Evolutionary conservation across 345 rosid genomes (phyloP), one percentile per base, ranked within the genome.

Genomic region (Cochlearia excelsa): DNA sequence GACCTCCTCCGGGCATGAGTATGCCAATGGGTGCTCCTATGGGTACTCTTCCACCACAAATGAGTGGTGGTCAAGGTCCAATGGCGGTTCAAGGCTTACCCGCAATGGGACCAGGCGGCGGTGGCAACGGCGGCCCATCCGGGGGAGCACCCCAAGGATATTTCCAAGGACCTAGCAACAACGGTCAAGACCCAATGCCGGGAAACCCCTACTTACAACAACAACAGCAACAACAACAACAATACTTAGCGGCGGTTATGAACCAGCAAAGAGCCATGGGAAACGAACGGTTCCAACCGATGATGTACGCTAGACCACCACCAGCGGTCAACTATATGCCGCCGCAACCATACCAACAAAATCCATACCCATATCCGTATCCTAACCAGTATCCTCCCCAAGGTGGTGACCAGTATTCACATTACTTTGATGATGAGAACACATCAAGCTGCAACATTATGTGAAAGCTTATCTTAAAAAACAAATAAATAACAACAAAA

Each of bases 11-110:
- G 3, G 61, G 29, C 55, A 75, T 73, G 76, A 77, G 70, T 51
- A 82, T 78, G 46, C 78, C 78, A 50, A 71, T 71, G 10, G 62
- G 73, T 42, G 80, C 23, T n/a, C n/a, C n/a, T n/a, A n/a, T n/a
- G n/a, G n/a, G n/a, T 8, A 42, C 42, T 9, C 9, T 42, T 28
- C 61, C 61, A 47, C 50, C 27, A 49, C n/a, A n/a, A n/a, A 64
- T 52, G 77, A 50, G 43, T 51, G n/a, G n/a, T n/a, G 70, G 79
- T 38, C 76, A n/a, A n/a, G n/a, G 83, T 0, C 66, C 73, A n/a
- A n/a, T n/a, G 3, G 88, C 98, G 4, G 96, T n/a, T n/a, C n/a
- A n/a, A 63, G 98, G 98, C 10, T 80, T 88, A 7, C 95, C 98
- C 0, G 84, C 94, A 0, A 7, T 75, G 2, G 76, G 84, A n/a